These are phyloP conservation scores for Plenodomus biglobosus DNA, from an alignment of 2,329 filamentous ascomycete species.

Conservation along the genomic window DNA sequence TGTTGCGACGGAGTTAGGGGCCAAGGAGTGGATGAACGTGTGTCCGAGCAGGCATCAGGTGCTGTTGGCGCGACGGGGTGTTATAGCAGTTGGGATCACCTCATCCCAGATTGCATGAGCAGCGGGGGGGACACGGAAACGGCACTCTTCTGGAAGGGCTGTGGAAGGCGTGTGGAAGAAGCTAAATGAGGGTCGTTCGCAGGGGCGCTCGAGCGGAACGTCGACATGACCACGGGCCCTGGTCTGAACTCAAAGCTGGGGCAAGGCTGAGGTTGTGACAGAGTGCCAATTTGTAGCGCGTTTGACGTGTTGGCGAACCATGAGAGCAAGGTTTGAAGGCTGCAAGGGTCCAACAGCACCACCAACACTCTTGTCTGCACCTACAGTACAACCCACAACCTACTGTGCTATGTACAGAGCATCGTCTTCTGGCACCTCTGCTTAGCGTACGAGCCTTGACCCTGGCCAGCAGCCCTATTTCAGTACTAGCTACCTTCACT, in stretches of 20 bases:
- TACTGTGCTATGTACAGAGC: too few species aligned
- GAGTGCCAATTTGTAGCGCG: slow-evolving; percentile 32
- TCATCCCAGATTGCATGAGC: slow-evolving; percentile 33
- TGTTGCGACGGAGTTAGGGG: slow-evolving; percentile 22
- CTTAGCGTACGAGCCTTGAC: too few species aligned
- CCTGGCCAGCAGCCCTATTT: too few species aligned
- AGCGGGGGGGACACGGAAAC: slow-evolving; percentile 40
- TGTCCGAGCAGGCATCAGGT: slow-evolving; percentile 35
- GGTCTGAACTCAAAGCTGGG: slow-evolving; percentile 40
- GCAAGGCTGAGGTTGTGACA: slow-evolving; percentile 39
- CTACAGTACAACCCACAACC: too few species aligned
- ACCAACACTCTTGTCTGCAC: too few species aligned
- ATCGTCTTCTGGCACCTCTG: too few species aligned
- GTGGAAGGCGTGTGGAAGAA: slow-evolving; percentile 34
- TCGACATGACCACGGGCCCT: slow-evolving; percentile 27
- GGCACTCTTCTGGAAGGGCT: slow-evolving; percentile 42
- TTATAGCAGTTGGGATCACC: slow-evolving; percentile 38
- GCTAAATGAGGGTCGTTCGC: slow-evolving; percentile 37
- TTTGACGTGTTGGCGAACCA: slow-evolving; percentile 26
- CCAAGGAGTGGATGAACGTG: slow-evolving; percentile 39
- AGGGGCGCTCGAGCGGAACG: slow-evolving; percentile 32
- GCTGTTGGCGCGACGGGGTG: slow-evolving; percentile 40
- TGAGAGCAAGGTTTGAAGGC: slow-evolving; percentile 1
- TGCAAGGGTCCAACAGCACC: slow-evolving; percentile 1
- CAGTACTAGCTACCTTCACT: not conserved